A percentile compares a stretch with the other conserved stretches of the same genome.
Conservation (phyloP, 306 rosid species). For the Corylus americana region DNA sequence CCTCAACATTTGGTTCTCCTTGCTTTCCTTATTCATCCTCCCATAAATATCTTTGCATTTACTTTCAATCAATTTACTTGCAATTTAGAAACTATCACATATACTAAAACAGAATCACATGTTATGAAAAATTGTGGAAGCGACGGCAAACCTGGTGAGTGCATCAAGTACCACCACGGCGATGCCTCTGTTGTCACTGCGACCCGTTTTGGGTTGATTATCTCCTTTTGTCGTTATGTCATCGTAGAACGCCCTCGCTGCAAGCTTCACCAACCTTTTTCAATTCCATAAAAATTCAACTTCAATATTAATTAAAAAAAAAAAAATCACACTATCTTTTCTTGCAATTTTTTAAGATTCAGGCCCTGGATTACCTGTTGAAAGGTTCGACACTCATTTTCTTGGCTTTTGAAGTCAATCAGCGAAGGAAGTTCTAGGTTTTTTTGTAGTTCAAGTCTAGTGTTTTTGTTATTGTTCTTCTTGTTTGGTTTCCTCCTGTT, state of each 20-base stretch:
- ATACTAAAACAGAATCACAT: conserved; percentile 7
- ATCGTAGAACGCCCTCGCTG: conserved; percentile 92
- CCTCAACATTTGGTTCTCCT: neutral
- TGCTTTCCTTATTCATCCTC: neutral
- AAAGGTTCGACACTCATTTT: conserved; percentile 62
- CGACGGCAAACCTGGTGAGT: conserved; percentile 66
- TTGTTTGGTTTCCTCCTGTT: neutral
- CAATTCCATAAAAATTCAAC: neutral
- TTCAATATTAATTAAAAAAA: neutral
- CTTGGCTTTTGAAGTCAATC: neutral
- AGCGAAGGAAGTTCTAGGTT: neutral
- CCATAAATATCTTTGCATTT: neutral
- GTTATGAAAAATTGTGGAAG: conserved; percentile 6
- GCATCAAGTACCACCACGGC: conserved; percentile 99
- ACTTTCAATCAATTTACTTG: conserved; percentile 10
- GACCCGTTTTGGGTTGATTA: conserved; percentile 84
- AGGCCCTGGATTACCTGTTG: conserved; percentile 55
- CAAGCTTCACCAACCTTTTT: conserved; percentile 78
- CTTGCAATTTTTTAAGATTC: neutral
- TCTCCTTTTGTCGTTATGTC: conserved; percentile 85
- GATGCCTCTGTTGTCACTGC: conserved; percentile 93
- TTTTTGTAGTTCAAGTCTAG: neutral
- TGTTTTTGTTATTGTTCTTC: too few relatives aligned
- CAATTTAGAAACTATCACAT: neutral
- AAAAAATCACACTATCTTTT: neutral